Evolutionary conservation across 1,139 yeast species (phyloP).

Genomic region (Blastobotrys buckinghamii): DNA sequence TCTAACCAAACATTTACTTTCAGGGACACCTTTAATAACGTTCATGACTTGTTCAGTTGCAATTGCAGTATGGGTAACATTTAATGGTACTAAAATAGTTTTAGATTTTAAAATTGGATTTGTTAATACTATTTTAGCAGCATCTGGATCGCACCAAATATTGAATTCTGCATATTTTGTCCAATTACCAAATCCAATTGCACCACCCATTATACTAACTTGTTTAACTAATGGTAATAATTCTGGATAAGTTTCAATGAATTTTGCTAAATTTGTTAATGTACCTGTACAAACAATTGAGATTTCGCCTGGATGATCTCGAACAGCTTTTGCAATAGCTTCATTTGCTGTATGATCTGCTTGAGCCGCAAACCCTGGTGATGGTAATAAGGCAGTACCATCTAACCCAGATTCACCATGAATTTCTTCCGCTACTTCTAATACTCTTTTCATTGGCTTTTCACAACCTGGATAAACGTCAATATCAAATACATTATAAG

Average conservation of each 20-base stretch:
- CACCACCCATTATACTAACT: constrained; percentile 75
- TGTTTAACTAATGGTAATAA: constrained; percentile 41
- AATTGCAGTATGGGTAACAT: constrained; percentile 63
- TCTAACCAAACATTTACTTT: constrained; percentile 39
- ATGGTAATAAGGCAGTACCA: constrained; percentile 57
- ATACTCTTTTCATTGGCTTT: constrained; percentile 47
- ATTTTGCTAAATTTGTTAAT: constrained; percentile 57
- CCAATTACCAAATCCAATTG: constrained; percentile 42
- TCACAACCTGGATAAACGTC: constrained; percentile 65
- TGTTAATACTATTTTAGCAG: constrained; percentile 53
- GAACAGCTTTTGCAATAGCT: constrained; percentile 51
- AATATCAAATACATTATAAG: constrained; percentile 42
- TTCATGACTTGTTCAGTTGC: constrained; percentile 47
- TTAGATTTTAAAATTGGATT: constrained; percentile 44
- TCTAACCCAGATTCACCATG: constrained; percentile 76
- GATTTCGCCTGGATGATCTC: constrained; percentile 41
- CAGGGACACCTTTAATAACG: constrained; percentile 21
- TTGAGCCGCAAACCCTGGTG: constrained; percentile 33
- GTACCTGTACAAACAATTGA: constrained; percentile 68
- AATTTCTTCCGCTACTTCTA: constrained; percentile 53
- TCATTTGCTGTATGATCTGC: constrained; percentile 45
- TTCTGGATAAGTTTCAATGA: constrained; percentile 50
- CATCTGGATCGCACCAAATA: constrained; percentile 68
- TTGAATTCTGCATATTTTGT: constrained; percentile 73
- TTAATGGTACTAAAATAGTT: constrained; percentile 56